phyloP scores from a whole-genome alignment of 345 rosid species.

The Citrus hindsii region DNA sequence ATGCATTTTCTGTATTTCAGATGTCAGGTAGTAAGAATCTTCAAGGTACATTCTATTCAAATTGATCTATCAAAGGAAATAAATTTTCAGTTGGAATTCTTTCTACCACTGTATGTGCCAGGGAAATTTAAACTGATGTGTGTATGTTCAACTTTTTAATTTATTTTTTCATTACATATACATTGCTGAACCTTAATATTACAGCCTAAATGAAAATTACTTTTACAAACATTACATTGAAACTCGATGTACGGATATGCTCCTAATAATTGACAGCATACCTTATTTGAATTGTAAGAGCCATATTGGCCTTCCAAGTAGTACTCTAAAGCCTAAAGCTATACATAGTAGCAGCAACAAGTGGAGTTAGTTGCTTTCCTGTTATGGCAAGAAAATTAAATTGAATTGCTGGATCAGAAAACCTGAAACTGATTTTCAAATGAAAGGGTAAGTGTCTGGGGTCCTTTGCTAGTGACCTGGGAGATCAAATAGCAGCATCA shows the following conservation, averaged over 20 bases:
- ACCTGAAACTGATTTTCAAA: not conserved
- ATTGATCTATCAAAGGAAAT: not conserved
- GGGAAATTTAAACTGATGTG: not conserved
- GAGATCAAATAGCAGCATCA: conserved; percentile 6
- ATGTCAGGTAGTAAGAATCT: not conserved
- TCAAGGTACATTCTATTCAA: not conserved
- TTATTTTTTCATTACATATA: not conserved
- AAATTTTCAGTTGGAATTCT: not conserved
- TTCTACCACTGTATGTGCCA: not conserved
- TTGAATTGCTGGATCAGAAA: conserved; percentile 10
- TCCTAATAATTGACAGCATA: conserved; percentile 23
- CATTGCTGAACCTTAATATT: not conserved
- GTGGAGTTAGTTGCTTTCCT: conserved; percentile 28
- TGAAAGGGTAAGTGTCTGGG: not conserved
- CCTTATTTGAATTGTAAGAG: conserved; percentile 12
- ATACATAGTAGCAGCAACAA: not conserved
- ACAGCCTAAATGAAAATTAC: not conserved
- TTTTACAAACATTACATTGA: not conserved
- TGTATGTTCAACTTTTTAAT: not conserved
- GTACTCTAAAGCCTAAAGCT: not conserved
- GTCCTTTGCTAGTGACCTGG: not conserved
- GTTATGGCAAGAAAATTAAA: conserved; percentile 24
- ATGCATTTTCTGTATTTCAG: too few relatives aligned
- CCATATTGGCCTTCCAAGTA: conserved; percentile 7
- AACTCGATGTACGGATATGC: not conserved